Base-by-base conservation (phyloP, 345 rosid genomes). In the Linum lewisii region DNA sequence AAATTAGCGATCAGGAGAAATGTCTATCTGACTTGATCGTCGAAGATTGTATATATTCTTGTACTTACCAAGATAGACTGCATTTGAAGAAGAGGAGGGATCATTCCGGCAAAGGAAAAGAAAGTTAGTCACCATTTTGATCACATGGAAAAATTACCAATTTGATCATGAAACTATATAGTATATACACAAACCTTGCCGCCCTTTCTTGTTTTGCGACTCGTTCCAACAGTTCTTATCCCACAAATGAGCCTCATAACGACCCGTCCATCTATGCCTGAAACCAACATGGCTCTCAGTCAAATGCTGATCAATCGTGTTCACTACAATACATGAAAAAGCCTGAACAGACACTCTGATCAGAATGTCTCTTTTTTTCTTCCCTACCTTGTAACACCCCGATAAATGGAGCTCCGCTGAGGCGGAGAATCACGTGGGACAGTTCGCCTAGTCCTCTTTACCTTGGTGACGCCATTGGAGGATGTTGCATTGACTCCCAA, bases 241-340 rank as follows among this genome's bases (percentile, higher is more conserved):
- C 96, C 93, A 82, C 66, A 88, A 65, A 74, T 88, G 93, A 57
- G 93, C 96, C 72, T 88, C 93, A 62, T 82, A 85, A 44, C 93
- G 77, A 22, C 96, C 93, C 0, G 93, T 88, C 93, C 96, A 85
- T 65, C 96, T 68, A 71, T 88, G 93, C 80, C 90, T 88, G n/a
- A 62, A 15, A 61, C 18, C 20, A 23, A 50, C 15, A 21, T 26
- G 3, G 56, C n/a, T n/a, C n/a, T n/a, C n/a, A n/a, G n/a, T n/a
- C n/a, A n/a, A n/a, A n/a, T n/a, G n/a, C n/a, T n/a, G n/a, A n/a
- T n/a, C n/a, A n/a, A n/a, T n/a, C n/a, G n/a, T n/a, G n/a, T 11
- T 18, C 51, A 26, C 1, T 4, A 49, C 2, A 6, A n/a, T 6
- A 59, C 16, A 5, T 2, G 14, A 18, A 7, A 14, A 16, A 61